phyloP scores from a whole-genome alignment of 108 stramenopile genomes.

The Nannochloropsis granulata region DNA sequence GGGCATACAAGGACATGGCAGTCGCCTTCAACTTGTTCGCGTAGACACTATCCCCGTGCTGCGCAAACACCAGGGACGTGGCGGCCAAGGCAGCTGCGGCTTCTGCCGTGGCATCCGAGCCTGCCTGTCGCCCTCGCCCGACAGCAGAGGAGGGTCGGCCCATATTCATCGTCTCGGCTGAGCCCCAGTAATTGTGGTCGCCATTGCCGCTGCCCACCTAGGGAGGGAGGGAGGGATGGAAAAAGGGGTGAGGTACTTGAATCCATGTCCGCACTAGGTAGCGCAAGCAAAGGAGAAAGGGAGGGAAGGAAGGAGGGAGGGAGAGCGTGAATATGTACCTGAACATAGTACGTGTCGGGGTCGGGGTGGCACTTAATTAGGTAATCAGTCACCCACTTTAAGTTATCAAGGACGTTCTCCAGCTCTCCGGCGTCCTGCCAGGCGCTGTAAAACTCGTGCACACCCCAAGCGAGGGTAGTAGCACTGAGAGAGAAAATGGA shows the following conservation, averaged over 20 bases:
- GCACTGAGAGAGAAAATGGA: background rate
- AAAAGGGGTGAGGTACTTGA: background rate
- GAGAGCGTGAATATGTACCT: background rate
- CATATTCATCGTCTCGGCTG: no score
- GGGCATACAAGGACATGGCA: no score
- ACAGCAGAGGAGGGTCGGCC: no score
- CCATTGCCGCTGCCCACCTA: no score
- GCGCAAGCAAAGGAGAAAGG: background rate
- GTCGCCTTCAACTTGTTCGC: no score
- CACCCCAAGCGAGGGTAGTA: background rate
- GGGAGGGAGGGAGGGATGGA: background rate
- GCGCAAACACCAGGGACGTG: no score
- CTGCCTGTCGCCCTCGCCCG: no score
- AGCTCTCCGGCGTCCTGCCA: background rate
- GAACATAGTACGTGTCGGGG: background rate
- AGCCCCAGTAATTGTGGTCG: no score
- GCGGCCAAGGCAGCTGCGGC: no score
- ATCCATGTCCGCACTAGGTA: no score
- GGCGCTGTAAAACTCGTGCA: background rate
- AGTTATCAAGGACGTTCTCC: background rate
- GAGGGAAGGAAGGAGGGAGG: background rate
- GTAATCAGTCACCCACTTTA: background rate
- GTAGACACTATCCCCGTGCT: no score
- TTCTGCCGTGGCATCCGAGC: no score
- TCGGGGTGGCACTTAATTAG: background rate